Evolutionary conservation across 495 filamentous ascomycete genomes (phyloP), one percentile per base, ranked within the genome.

Genomic region (Podospora pseudoanserina): DNA sequence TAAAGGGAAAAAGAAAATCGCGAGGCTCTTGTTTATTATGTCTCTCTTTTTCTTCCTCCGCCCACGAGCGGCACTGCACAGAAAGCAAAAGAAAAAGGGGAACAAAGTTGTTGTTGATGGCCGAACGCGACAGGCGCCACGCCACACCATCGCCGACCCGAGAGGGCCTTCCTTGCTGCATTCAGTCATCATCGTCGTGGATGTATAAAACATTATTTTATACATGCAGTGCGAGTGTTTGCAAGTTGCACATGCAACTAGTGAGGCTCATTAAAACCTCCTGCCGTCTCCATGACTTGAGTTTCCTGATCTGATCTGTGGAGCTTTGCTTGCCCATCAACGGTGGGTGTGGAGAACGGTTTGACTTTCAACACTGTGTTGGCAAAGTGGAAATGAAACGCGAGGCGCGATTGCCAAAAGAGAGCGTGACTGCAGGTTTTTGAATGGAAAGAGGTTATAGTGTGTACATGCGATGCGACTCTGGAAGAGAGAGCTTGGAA

Each of bases 391-490:
- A 20, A 27, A 20, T 2, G 16, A 61, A 13, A 30, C 20, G 23
- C 26, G 23, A 61, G 23, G 20, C 26, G 26, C 59, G 23, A 23
- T 20, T 49, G 19, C 30, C 30, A 0, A 7, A 32, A 30, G 30
- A 5, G 26, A 61, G 59, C 16, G 19, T 28, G 19, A 61, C 16
- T 61, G 4, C 5, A 30, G 26, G 30, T 6, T 18, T 49, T 49
- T 18, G 26, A 28, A 28, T 13, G 59, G 59, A 32, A 18, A 44
- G 11, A 18, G 49, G 30, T 63, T 63, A 63, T 63, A 39, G 61
- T 63, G 61, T 16, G 61, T 49, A 49, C 61, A 63, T 63, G 61
- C 61, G 34, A 63, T 63, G 34, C 61, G 32, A 63, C 61, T 19
- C 30, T 20, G 30, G 11, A 20, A n/a, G 28, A n/a, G 20, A 44